A percentile compares a stretch with the other conserved stretches of the same genome.
Conservation (phyloP, 176 grass and related monocot species). For the Oryza nivara region DNA sequence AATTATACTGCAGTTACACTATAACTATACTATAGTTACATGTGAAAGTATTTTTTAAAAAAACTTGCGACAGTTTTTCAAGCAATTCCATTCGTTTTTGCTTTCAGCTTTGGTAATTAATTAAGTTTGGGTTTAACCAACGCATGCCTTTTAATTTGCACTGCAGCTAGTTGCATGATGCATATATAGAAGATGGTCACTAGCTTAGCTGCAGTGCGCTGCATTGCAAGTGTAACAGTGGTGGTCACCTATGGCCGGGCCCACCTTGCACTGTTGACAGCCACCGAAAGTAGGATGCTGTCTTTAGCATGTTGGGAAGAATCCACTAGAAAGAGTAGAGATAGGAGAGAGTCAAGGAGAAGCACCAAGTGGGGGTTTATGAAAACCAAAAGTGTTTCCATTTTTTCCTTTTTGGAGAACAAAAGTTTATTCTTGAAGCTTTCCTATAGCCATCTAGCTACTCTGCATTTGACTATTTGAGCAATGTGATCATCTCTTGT, state of each 20-base stretch:
- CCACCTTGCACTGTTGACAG: neutral
- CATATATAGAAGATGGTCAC: neutral
- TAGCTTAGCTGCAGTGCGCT: neutral
- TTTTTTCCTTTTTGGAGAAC: no score
- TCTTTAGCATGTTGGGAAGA: neutral
- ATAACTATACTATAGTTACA: no score
- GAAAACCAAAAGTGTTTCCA: neutral
- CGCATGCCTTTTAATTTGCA: neutral
- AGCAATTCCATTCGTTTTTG: neutral
- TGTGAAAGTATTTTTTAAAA: no score
- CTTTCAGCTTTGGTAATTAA: neutral
- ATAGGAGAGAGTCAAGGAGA: neutral
- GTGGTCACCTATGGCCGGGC: neutral
- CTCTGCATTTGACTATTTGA: neutral
- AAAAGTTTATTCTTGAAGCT: neutral
- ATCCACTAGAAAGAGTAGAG: neutral
- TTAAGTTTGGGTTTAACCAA: neutral
- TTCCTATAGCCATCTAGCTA: neutral
- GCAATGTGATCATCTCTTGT: neutral
- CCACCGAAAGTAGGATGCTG: neutral
- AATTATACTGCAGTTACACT: no score
- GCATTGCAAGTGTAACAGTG: neutral
- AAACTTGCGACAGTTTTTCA: no score
- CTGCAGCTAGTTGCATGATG: neutral
- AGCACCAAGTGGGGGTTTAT: neutral